Conservation (phyloP, 176 grass and related monocot genomes). For the Aegilops sharonensis region DNA sequence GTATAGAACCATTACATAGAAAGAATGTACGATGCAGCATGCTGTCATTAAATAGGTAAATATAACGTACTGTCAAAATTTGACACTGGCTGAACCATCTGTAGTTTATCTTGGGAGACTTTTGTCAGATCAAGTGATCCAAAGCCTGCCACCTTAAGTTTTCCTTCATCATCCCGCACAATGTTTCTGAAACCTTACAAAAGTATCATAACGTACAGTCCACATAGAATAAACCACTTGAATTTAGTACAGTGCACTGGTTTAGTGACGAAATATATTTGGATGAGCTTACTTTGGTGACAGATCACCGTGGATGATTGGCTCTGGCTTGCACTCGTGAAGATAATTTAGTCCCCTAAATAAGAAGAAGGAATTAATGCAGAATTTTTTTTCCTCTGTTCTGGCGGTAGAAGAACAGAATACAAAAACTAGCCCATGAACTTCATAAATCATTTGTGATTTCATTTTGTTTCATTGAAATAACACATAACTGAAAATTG, state of each 20-base stretch:
- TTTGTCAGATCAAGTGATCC: slow-evolving; percentile 72
- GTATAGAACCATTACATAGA: background rate
- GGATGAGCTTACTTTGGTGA: slow-evolving; percentile 79
- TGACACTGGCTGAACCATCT: slow-evolving; percentile 49
- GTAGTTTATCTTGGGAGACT: slow-evolving; percentile 57
- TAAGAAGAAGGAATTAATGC: slow-evolving; percentile 14
- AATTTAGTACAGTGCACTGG: slow-evolving; percentile 23
- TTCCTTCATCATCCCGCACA: slow-evolving; percentile 79
- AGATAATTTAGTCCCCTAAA: slow-evolving; percentile 96
- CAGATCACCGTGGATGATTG: slow-evolving; percentile 85
- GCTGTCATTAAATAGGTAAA: slow-evolving; percentile 14
- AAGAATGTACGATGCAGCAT: slow-evolving; percentile 19
- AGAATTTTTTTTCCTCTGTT: background rate
- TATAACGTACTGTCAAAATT: slow-evolving; percentile 59
- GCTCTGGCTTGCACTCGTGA: slow-evolving; percentile 91
- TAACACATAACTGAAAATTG: slow-evolving; percentile 4
- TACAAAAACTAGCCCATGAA: background rate
- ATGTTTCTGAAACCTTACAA: slow-evolving; percentile 98
- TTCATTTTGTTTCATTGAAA: slow-evolving; percentile 17
- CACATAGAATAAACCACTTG: slow-evolving; percentile 35
- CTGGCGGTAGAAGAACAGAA: background rate
- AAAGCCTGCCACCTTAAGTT: slow-evolving; percentile 84
- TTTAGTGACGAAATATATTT: slow-evolving; percentile 26
- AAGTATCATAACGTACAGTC: slow-evolving; percentile 65
- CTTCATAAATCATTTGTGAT: background rate